Conservation (phyloP, 495 filamentous ascomycete species). For the Filosporella fistucella region DNA sequence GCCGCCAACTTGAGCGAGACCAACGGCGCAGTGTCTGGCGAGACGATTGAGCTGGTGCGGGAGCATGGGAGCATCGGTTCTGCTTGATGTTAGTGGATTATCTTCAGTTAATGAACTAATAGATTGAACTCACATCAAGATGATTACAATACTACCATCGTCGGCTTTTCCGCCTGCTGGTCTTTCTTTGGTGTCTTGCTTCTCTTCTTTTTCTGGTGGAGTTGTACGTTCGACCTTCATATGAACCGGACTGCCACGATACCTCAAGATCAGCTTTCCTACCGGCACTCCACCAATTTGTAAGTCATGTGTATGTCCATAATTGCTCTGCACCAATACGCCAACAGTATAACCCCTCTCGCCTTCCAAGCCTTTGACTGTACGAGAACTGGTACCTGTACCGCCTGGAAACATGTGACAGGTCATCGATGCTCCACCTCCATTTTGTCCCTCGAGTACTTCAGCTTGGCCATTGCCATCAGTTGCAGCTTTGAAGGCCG, state of each 20-base stretch:
- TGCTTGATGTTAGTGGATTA: too few species aligned
- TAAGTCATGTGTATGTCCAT: slow-evolving; percentile 19
- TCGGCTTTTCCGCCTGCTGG: slow-evolving; percentile 20
- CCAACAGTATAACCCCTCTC: slow-evolving; percentile 19
- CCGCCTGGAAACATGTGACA: slow-evolving; percentile 25
- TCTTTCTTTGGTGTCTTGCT: too few species aligned
- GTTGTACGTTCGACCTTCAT: slow-evolving; percentile 1
- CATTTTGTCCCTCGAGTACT: slow-evolving; percentile 22
- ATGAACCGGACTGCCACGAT: slow-evolving; percentile 7
- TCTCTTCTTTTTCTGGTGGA: too few species aligned
- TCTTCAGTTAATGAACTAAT: too few species aligned
- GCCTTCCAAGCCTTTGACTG: slow-evolving; percentile 13
- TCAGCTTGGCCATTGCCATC: slow-evolving; percentile 20
- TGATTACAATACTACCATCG: slow-evolving; percentile 25
- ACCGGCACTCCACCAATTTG: slow-evolving; percentile 21
- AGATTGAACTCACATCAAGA: slow-evolving; percentile 11
- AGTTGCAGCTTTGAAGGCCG: slow-evolving; percentile 16
- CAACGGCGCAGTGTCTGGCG: slow-evolving; percentile 20
- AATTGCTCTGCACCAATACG: slow-evolving; percentile 19
- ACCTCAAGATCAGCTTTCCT: slow-evolving; percentile 17
- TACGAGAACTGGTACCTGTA: slow-evolving; percentile 23
- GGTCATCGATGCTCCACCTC: slow-evolving; percentile 25
- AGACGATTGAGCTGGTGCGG: slow-evolving; percentile 26
- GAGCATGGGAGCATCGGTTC: slow-evolving; percentile 25
- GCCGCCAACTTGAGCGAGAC: slow-evolving; percentile 22